These are phyloP conservation scores for Zancudomyces culisetae DNA, from an alignment of 371 early-diverging fungal species.

Conservation along the genomic window DNA sequence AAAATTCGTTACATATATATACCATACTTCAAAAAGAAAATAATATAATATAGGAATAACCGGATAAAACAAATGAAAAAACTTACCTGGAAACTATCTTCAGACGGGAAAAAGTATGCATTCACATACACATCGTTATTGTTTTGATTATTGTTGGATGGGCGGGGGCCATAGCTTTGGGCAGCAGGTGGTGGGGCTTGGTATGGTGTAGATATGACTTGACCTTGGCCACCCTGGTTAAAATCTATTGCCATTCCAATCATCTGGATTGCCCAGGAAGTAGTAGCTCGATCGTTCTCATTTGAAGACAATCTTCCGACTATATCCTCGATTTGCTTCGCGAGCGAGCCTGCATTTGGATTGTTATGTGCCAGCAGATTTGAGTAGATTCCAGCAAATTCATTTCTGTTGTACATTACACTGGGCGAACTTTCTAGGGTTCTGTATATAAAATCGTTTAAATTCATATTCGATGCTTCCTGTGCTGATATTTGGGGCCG, in stretches of 20 bases:
- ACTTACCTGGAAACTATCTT: constrained; percentile 29
- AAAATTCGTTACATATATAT: no score
- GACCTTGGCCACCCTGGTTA: constrained; percentile 2
- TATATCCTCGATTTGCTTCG: constrained; percentile 8
- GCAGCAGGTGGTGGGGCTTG: constrained; percentile 2
- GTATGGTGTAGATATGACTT: neutral
- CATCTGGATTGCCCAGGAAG: constrained; percentile 21
- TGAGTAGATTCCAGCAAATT: constrained; percentile 13
- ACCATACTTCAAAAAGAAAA: neutral
- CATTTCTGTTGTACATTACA: constrained; percentile 12
- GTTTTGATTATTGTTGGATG: neutral
- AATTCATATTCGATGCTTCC: constrained; percentile 17
- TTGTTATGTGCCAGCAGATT: constrained; percentile 12
- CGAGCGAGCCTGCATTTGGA: constrained; percentile 7
- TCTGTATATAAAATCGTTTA: constrained; percentile 20
- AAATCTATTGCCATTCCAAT: constrained; percentile 6
- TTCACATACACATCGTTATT: constrained; percentile 9
- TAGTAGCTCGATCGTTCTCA: constrained; percentile 11
- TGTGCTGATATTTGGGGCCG: constrained; percentile 6
- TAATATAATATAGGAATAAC: neutral
- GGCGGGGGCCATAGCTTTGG: neutral
- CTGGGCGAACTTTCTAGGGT: constrained; percentile 22
- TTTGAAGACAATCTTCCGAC: constrained; percentile 11
- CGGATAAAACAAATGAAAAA: constrained; percentile 5
- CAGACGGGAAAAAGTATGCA: constrained; percentile 42